Percentiles rank a stretch among this genome's conserved stretches.
Conservation (phyloP, 148 eudicot genomes). For the Euryodendron excelsum region DNA sequence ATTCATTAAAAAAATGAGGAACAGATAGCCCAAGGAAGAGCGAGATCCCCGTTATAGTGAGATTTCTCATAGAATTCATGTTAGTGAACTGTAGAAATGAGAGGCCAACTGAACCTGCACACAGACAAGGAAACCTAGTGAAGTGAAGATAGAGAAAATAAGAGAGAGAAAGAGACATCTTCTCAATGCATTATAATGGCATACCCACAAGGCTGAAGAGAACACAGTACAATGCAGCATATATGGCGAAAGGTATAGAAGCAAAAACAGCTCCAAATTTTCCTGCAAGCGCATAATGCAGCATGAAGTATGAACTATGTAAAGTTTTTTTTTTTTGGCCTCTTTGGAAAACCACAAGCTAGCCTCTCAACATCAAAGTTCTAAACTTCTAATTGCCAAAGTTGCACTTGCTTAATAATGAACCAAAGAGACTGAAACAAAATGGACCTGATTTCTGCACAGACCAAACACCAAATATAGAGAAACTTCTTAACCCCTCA, state of each 20-base stretch:
- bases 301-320: not conserved
- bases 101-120: conserved; percentile 93
- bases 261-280: conserved; percentile 99
- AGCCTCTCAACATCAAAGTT: not conserved
- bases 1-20: conserved; percentile 78
- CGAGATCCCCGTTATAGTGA: conserved; percentile 82
- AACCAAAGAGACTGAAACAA: not conserved
- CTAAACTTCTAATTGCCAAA: too few species aligned
- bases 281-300: conserved; percentile 53
- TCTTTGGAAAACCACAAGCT: not conserved
- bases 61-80: conserved; percentile 99
- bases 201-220: conserved; percentile 92
- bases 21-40: conserved; percentile 95
- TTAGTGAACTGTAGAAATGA: conserved; percentile 98
- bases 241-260: conserved; percentile 92
- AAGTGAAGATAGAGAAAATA: not conserved
- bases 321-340: not conserved
- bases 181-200: conserved; percentile 22
- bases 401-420: not conserved
- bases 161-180: not conserved
- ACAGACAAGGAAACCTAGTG: conserved; percentile 13
- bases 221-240: conserved; percentile 79
- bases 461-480: too few species aligned
- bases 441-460: conserved; percentile 10
- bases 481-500: not conserved